Conservation (phyloP, 768 basidiomycete species). For the Omphalotus guepiniiformis region DNA sequence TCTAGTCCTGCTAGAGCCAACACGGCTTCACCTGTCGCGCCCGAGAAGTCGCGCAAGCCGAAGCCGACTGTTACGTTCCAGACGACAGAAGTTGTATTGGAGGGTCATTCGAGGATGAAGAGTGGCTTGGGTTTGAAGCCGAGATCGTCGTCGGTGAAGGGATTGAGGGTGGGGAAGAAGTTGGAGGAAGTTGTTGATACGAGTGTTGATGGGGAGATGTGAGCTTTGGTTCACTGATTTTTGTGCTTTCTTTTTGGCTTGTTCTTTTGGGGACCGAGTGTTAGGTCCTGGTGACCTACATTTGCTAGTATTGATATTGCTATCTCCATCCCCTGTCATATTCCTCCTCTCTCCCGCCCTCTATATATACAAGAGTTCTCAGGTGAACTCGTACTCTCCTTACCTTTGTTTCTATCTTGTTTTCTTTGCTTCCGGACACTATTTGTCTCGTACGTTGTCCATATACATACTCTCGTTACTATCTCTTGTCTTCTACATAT, state of each 20-base stretch:
- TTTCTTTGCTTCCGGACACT: no score
- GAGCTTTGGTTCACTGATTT: not conserved
- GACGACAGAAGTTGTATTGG: not conserved
- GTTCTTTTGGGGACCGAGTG: no score
- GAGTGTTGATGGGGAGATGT: slow-evolving; percentile 7
- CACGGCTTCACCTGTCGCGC: not conserved
- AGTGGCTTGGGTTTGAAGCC: not conserved
- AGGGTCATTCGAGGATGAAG: not conserved
- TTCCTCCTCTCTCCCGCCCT: no score
- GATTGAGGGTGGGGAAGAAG: not conserved
- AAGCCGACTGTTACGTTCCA: slow-evolving; percentile 2
- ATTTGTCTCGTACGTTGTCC: no score
- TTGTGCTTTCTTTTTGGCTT: not conserved
- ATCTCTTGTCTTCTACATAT: no score
- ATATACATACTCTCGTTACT: no score
- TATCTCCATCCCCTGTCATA: no score
- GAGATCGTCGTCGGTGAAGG: not conserved
- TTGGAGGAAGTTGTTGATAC: slow-evolving; percentile 6
- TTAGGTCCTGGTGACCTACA: no score
- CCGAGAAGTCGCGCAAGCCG: not conserved
- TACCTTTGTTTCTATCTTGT: no score
- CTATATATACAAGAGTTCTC: no score
- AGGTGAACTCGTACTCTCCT: no score
- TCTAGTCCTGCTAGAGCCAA: not conserved
- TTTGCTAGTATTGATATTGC: no score